phyloP scores from a whole-genome alignment of 179 eudicot genomes.

The Beta macrorhiza region DNA sequence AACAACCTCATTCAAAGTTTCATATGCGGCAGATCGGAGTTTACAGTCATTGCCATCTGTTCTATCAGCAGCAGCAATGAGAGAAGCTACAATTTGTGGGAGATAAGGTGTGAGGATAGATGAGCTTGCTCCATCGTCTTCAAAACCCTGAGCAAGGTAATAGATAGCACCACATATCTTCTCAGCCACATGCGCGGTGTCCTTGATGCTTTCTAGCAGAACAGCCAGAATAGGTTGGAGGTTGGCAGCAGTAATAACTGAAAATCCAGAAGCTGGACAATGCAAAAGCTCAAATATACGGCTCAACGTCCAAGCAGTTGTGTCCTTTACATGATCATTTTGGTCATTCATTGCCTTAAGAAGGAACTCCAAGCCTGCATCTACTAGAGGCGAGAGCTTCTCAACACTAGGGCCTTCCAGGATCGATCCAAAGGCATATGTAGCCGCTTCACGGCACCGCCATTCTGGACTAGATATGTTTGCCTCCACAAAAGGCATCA shows the following conservation, averaged over 20 bases:
- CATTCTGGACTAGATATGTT: constrained; percentile 76
- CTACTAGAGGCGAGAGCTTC: constrained; percentile 74
- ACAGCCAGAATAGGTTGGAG: constrained; percentile 56
- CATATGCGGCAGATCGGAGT: constrained; percentile 78
- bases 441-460: constrained; percentile 90
- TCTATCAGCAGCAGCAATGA: constrained; percentile 65
- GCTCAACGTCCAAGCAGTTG: constrained; percentile 95
- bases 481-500: constrained; percentile 84
- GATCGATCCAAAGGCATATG: constrained; percentile 89
- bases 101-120: constrained; percentile 64
- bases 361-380: constrained; percentile 62
- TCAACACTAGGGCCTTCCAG: constrained; percentile 83
- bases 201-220: constrained; percentile 68
- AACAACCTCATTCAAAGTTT: constrained; percentile 83
- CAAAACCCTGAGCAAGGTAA: constrained; percentile 85
- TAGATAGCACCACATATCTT: constrained; percentile 89
- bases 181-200: constrained; percentile 79
- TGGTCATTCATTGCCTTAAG: constrained; percentile 84
- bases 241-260: constrained; percentile 61
- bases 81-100: constrained; percentile 60
- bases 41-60: constrained; percentile 64
- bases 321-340: constrained; percentile 84
- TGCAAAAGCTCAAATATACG: constrained; percentile 85
- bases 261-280: constrained; percentile 56
- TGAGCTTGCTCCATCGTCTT: constrained; percentile 57